phyloP scores from a whole-genome alignment of 2,329 filamentous ascomycete species.

The Scedosporium apiospermum region DNA sequence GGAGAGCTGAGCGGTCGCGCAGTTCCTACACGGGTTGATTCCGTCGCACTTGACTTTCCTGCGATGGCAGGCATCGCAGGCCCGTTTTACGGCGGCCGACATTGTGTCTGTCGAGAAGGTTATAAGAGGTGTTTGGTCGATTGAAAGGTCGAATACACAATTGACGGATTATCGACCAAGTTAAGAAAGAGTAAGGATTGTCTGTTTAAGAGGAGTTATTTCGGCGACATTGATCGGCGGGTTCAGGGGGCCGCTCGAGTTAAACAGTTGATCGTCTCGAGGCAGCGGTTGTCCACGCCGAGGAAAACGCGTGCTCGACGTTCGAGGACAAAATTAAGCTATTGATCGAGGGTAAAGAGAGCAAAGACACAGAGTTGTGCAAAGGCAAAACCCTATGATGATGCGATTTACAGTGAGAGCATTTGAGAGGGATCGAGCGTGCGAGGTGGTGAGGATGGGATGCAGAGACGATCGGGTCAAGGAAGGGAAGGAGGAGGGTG shows the following conservation, averaged over 20 bases:
- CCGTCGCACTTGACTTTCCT: slow-evolving; percentile 69
- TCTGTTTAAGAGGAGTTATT: slow-evolving; percentile 1
- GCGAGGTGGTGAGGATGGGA: background rate
- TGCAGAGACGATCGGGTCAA: background rate
- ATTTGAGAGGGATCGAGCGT: background rate
- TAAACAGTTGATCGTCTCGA: background rate
- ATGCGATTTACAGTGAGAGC: background rate
- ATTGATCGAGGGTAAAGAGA: background rate
- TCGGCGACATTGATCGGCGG: slow-evolving; percentile 2
- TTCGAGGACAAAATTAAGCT: background rate
- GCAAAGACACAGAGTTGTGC: background rate
- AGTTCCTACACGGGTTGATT: slow-evolving; percentile 62
- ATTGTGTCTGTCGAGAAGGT: slow-evolving; percentile 19
- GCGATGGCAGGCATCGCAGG: slow-evolving; percentile 65
- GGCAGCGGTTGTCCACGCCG: background rate
- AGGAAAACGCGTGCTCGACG: background rate
- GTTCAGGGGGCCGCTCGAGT: background rate
- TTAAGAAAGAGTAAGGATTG: background rate
- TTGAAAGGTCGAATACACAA: background rate
- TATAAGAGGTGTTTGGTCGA: background rate
- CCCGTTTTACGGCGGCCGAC: slow-evolving; percentile 48
- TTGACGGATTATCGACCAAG: background rate
- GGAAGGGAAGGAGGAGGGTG: background rate
- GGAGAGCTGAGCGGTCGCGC: slow-evolving; percentile 53
- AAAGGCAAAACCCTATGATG: background rate